phyloP scores from a whole-genome alignment of 1,139 yeast genomes.

The Sporopachydermia cereana region DNA sequence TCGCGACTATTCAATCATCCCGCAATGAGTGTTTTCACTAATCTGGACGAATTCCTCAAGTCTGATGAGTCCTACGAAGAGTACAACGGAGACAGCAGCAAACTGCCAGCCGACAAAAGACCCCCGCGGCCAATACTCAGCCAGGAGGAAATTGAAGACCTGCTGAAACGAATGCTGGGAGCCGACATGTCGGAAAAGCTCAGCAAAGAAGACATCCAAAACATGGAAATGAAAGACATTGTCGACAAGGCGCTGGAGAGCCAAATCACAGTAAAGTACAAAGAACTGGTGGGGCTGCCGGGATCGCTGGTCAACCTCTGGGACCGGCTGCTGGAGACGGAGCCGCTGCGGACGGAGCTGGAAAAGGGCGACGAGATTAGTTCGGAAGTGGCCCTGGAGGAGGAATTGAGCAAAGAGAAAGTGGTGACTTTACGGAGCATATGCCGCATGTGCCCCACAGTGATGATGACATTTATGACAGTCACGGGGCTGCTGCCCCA shows the following conservation, averaged over 20 bases:
- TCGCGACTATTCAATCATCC: too few relatives aligned
- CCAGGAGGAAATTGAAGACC: not conserved
- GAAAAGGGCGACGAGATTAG: not conserved
- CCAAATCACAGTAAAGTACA: not conserved
- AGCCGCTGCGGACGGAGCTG: not conserved
- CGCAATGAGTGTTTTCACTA: not conserved
- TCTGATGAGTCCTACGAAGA: constrained; percentile 4
- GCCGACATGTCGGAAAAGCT: constrained; percentile 3
- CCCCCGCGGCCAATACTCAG: constrained; percentile 1
- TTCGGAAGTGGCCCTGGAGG: constrained; percentile 3
- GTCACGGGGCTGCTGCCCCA: constrained; percentile 2
- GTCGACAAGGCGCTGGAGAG: constrained; percentile 4
- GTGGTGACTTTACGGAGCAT: constrained; percentile 1
- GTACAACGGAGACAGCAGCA: not conserved
- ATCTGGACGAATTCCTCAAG: not conserved
- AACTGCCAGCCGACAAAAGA: not conserved
- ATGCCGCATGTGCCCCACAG: not conserved
- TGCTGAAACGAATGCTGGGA: constrained; percentile 4
- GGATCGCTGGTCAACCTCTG: constrained; percentile 2
- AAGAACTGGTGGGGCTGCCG: constrained; percentile 4
- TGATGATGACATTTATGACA: constrained; percentile 3
- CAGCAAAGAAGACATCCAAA: not conserved
- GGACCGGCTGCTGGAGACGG: constrained; percentile 1
- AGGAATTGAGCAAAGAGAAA: not conserved
- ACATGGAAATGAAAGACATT: constrained; percentile 1